Conservation (phyloP, 2,329 filamentous ascomycete genomes). For the Penicillium sp. region DNA sequence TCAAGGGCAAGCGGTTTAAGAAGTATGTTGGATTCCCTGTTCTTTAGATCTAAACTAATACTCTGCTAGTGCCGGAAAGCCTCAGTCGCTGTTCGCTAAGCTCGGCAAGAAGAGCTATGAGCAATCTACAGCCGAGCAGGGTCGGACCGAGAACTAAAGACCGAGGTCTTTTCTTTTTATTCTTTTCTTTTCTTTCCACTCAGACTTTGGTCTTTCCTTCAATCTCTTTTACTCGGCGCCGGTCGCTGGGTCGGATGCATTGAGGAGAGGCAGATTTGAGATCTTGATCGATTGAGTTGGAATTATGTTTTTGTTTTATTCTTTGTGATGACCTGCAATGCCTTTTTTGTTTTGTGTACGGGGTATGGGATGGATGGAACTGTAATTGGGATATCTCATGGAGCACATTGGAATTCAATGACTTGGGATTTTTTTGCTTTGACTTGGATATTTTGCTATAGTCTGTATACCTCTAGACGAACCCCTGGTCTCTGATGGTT, state of each 20-base stretch:
- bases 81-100: slow-evolving; percentile 48
- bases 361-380: slow-evolving; percentile 12
- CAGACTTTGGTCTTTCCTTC: slow-evolving; percentile 4
- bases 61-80: slow-evolving; percentile 37
- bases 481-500: no score
- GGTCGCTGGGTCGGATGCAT: slow-evolving; percentile 12
- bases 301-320: background rate
- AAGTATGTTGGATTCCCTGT: slow-evolving; percentile 35
- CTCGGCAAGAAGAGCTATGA: slow-evolving; percentile 47
- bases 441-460: background rate
- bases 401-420: slow-evolving; percentile 6
- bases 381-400: slow-evolving; percentile 15
- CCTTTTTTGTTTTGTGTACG: slow-evolving; percentile 18
- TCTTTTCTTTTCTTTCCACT: background rate
- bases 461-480: background rate
- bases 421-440: background rate
- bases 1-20: slow-evolving; percentile 51
- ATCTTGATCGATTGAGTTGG: background rate
- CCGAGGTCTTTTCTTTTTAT: background rate
- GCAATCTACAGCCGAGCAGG: slow-evolving; percentile 32
- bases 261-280: slow-evolving; percentile 8
- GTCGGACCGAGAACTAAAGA: slow-evolving; percentile 15
- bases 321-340: slow-evolving; percentile 28
- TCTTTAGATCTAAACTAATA: background rate
- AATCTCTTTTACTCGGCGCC: slow-evolving; percentile 11